A percentile compares a stretch with the other conserved stretches of the same genome.
phyloP scores from a whole-genome alignment of 352 stramenopile genomes.

The Pilasporangium apinafurcum region DNA sequence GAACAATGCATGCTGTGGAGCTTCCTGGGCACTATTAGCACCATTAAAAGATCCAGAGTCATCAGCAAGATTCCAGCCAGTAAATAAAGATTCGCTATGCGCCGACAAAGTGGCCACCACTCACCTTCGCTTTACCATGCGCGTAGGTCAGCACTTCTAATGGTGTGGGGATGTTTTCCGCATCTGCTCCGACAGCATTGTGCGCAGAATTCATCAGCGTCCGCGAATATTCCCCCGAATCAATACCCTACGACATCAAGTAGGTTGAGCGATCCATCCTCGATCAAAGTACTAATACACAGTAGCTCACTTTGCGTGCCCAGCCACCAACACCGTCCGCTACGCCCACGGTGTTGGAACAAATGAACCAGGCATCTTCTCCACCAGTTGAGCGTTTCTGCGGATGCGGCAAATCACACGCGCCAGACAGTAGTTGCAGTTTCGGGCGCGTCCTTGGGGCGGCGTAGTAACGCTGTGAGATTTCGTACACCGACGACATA shows the following conservation, averaged over 20 bases:
- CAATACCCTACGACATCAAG: slow-evolving; percentile 44
- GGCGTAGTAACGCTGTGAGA: slow-evolving; percentile 6
- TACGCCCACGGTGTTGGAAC: slow-evolving; percentile 69
- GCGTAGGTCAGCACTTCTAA: slow-evolving; percentile 67
- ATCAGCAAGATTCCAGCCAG: background rate
- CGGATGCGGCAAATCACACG: slow-evolving; percentile 74
- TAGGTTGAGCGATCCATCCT: background rate
- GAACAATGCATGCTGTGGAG: slow-evolving; percentile 82
- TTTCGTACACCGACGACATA: background rate
- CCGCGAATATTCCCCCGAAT: slow-evolving; percentile 85
- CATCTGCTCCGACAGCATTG: slow-evolving; percentile 12
- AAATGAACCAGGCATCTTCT: slow-evolving; percentile 85
- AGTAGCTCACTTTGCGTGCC: slow-evolving; percentile 59
- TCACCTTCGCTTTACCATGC: slow-evolving; percentile 53
- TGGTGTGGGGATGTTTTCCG: slow-evolving; percentile 30
- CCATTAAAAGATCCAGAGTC: background rate
- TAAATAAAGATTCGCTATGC: background rate
- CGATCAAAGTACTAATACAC: background rate
- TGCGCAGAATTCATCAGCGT: slow-evolving; percentile 63
- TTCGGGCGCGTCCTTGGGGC: slow-evolving; percentile 11
- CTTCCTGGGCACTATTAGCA: slow-evolving; percentile 56
- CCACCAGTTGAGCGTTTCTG: slow-evolving; percentile 79
- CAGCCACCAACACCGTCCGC: slow-evolving; percentile 85
- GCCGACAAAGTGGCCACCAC: background rate
- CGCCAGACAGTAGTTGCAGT: slow-evolving; percentile 52